Conservation (phyloP, 2,329 filamentous ascomycete genomes). For the Fusarium denticulatum region DNA sequence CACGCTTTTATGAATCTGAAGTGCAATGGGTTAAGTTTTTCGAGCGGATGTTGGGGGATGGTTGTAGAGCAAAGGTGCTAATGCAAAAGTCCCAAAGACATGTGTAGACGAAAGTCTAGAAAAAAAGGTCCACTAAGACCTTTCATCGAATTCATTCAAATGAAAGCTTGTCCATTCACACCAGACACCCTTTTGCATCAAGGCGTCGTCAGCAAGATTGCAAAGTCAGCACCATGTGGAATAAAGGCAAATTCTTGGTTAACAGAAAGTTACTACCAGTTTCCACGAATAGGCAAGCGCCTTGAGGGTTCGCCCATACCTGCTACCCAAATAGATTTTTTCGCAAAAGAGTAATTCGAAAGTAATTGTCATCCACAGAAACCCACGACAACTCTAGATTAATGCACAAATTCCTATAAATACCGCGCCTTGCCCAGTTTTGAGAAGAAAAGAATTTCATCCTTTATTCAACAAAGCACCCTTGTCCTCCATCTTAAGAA, state of each 20-base stretch:
- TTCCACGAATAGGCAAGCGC: rapidly evolving
- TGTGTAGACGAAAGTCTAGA: not conserved
- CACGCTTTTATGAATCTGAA: rapidly evolving
- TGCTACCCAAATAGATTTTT: rapidly evolving
- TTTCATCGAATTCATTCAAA: rapidly evolving
- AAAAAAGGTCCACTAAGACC: not conserved
- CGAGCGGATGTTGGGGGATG: not conserved
- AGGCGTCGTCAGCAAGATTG: not conserved
- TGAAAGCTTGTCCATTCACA: not conserved
- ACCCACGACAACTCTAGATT: no score
- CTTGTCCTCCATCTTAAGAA: not conserved
- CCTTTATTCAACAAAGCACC: not conserved
- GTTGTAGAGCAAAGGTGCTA: no score
- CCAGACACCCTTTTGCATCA: rapidly evolving
- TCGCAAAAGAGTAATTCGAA: no score
- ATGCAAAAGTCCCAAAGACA: rapidly evolving
- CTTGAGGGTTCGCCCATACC: rapidly evolving
- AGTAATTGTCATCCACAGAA: no score
- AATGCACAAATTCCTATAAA: no score
- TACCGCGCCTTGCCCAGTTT: not conserved
- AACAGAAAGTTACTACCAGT: not conserved
- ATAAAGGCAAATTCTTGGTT: not conserved
- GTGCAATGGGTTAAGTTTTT: rapidly evolving
- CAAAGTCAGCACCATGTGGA: no score
- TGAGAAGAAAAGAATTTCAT: not conserved